Evolutionary conservation across 352 stramenopile genomes (phyloP), one percentile per base, ranked within the genome.

Genomic region (Phytophthora pseudosyringae): DNA sequence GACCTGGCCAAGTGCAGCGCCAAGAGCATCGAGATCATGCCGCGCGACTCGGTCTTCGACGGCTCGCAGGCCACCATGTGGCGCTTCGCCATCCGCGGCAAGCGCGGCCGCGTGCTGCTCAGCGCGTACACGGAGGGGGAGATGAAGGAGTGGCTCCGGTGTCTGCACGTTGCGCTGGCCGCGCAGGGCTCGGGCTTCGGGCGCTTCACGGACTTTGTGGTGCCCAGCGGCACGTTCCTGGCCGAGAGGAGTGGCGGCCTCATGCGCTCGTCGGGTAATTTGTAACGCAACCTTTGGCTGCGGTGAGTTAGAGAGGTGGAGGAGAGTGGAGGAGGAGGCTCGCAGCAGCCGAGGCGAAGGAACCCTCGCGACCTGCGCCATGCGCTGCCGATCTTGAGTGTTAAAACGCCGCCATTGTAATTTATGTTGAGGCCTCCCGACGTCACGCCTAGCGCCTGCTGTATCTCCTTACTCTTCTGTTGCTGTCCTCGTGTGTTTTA

Each of bases 71-170:
- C 85, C 29, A 92, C 87, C 0, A 89, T 95, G 80, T 95, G 87
- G 87, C 79, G 87, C 35, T 90, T 95, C 39, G 83, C 81, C 1
- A 85, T 95, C 41, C 77, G 80, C n/a, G 69, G 65, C 40, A 88
- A 88, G 25, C 76, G 63, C 16, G 74, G 85, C 15, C 84, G 87
- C 51, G 78, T 94, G 29, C 45, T 95, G 44, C 51, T 95, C 16
- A 83, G 81, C 39, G 81, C 85, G n/a, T 90, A 92, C 65, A 88
- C 83, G 36, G 87, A 95, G 52, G 60, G 60, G 21, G 87, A 95
- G 56, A 93, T 95, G 85, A 95, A 95, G 52, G 75, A 93, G 49
- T 95, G 87, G 87, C 76, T 94, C 43, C 69, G 85, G 29, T 89
- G 81, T 69, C 70, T 95, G 38, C 85, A 93, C 53, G 80, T 93